Conservation (phyloP, 306 rosid genomes). For the Cicer bijugum region DNA sequence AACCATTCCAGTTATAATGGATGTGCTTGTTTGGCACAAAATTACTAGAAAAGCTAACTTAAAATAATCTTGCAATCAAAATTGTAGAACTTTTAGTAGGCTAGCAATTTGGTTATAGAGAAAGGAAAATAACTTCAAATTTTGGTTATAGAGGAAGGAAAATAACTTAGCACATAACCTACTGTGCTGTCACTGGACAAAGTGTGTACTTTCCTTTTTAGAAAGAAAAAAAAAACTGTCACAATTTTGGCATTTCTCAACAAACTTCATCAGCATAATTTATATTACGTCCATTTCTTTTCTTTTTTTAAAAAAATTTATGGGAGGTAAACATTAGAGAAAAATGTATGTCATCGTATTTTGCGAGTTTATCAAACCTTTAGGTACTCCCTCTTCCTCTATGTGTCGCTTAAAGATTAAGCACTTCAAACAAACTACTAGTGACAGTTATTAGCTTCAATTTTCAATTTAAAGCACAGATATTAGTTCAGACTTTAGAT, state of each 20-base stretch:
- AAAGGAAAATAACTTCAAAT: background rate
- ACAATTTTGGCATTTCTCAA: conserved; percentile 42
- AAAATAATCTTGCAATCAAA: background rate
- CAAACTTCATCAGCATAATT: conserved; percentile 35
- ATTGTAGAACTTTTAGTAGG: background rate
- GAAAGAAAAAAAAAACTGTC: background rate
- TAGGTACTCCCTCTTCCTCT: background rate
- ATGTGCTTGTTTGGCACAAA: conserved; percentile 14
- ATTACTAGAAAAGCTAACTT: background rate
- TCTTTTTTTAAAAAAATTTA: background rate
- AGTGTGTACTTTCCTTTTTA: background rate
- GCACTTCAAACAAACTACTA: background rate
- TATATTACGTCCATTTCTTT: background rate
- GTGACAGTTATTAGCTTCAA: background rate
- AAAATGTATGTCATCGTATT: background rate
- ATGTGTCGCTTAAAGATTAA: too few relatives aligned
- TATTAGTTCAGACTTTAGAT: background rate
- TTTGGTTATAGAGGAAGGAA: background rate
- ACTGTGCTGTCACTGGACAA: background rate
- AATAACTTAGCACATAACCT: conserved; percentile 8
- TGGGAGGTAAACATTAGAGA: background rate
- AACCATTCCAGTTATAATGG: conserved; percentile 9
- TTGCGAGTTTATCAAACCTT: conserved; percentile 17
- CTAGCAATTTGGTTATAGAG: background rate
- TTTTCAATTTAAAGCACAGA: background rate